Percentiles rank a stretch among this genome's conserved stretches.
Conservation (phyloP, 148 eudicot species). For the Drosera capensis region DNA sequence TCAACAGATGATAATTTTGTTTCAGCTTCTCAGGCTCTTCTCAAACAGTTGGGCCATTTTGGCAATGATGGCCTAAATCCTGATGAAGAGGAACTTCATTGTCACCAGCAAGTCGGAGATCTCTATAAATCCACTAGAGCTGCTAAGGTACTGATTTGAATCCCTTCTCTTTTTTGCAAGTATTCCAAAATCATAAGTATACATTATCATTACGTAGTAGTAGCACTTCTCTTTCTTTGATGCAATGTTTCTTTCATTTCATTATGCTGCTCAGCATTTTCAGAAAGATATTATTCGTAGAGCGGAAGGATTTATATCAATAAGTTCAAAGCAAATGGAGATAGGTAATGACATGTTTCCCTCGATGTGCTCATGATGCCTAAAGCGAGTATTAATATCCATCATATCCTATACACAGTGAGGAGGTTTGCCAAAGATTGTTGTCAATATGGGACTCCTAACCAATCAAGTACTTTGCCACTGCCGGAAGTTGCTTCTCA, state of each 20-base stretch:
- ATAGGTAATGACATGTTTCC: slow-evolving; percentile 27
- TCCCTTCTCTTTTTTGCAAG: neutral
- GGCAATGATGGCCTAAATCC: slow-evolving; percentile 31
- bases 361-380: neutral
- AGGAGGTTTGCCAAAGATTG: slow-evolving; percentile 69
- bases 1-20: neutral
- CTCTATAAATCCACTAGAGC: slow-evolving; percentile 62
- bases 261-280: slow-evolving; percentile 42
- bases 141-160: slow-evolving; percentile 42
- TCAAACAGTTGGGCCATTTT: slow-evolving; percentile 56
- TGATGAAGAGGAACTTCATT: slow-evolving; percentile 43
- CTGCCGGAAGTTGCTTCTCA: slow-evolving; percentile 46
- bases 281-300: slow-evolving; percentile 62
- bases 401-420: slow-evolving; percentile 18
- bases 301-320: slow-evolving; percentile 48
- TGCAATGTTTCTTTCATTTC: slow-evolving; percentile 1
- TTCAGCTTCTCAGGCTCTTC: slow-evolving; percentile 32
- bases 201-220: neutral
- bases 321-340: slow-evolving; percentile 62
- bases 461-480: slow-evolving; percentile 29
- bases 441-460: slow-evolving; percentile 44
- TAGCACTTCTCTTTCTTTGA: neutral
- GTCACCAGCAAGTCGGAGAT: slow-evolving; percentile 38
- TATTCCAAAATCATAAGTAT: neutral
- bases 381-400: slow-evolving; percentile 1